Percentiles rank a stretch among this genome's conserved stretches.
These are phyloP conservation scores for Cryptococcus deneoformans DNA, from an alignment of 1,284 basidiomycete genomes.

Conservation along the genomic window DNA sequence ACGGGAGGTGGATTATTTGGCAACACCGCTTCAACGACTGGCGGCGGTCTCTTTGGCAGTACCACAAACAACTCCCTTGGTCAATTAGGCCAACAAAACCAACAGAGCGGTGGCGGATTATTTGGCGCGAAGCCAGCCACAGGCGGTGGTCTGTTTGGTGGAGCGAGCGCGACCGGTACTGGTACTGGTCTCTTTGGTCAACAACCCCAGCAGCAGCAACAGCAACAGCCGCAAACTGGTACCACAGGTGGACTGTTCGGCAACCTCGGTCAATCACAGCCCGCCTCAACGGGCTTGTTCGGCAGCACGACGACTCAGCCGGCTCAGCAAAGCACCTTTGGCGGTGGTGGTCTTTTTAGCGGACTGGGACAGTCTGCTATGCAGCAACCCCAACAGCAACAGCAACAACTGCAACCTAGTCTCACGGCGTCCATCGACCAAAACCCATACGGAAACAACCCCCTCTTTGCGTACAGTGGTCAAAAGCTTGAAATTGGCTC, in stretches of 20 bases:
- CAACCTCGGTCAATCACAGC: slow-evolving; percentile 31
- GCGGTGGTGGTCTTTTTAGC: slow-evolving; percentile 30
- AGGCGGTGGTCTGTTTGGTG: slow-evolving; percentile 51
- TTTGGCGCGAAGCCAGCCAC: slow-evolving; percentile 26
- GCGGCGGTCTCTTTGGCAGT: slow-evolving; percentile 24
- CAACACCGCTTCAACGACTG: slow-evolving; percentile 14
- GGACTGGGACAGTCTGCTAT: slow-evolving; percentile 37
- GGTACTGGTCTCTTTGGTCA: slow-evolving; percentile 43
- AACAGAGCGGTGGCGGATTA: slow-evolving; percentile 16
- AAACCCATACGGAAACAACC: slow-evolving; percentile 78
- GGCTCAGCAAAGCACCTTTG: slow-evolving; percentile 23
- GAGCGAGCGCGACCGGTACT: slow-evolving; percentile 1
- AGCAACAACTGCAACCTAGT: slow-evolving; percentile 50
- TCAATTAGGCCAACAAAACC: slow-evolving; percentile 24
- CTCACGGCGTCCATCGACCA: slow-evolving; percentile 84
- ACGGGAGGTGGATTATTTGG: slow-evolving; percentile 28
- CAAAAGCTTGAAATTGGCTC: slow-evolving; percentile 43
- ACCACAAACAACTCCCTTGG: slow-evolving; percentile 11
- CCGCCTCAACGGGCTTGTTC: slow-evolving; percentile 47
- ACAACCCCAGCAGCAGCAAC: slow-evolving; percentile 16
- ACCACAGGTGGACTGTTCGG: slow-evolving; percentile 54
- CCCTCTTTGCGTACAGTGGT: slow-evolving; percentile 52
- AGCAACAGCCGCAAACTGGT: slow-evolving; percentile 10
- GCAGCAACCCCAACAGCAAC: slow-evolving; percentile 20
- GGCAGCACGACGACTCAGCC: slow-evolving; percentile 47